Base-by-base conservation (phyloP, 1,139 yeast species). In the Keqinozyma sinolaborantium region DNA sequence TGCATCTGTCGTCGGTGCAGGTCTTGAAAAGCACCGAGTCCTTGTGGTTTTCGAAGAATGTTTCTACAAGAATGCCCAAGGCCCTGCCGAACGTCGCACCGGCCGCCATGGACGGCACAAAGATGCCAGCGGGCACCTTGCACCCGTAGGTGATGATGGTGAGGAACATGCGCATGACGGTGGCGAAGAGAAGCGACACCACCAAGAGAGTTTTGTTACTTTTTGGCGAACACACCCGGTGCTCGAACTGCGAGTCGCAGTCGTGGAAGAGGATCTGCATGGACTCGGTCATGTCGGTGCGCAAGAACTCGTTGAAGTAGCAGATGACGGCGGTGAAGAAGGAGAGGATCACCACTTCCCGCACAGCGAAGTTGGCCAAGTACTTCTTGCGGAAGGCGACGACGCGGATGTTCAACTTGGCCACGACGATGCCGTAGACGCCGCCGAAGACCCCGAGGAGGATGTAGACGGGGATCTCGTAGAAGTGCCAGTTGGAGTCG, bases 51-150 rank as follows among this genome's bases (percentile, higher is more conserved):
- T 68, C 65, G 21, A 80, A 73, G 9, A 83, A 42, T 20, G 64
- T 48, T 45, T 90, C 84, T 12, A 84, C 79, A 11, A 83, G 39
- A 2, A 83, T 69, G 2, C 96, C 96, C 12, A 87, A 52, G 0
- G 94, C 80, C 36, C 97, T 70, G 3, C 97, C 97, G 64, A 90
- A 88, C 2, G 95, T 78, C 1, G 97, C 96, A 5, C 97, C 97
- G 2, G 92, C 85, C 0, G 97, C 96, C 94, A 90, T 83, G 1
- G 96, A 86, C 1, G 97, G 97, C 11, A 90, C 96, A 60, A 90
- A 90, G 8, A 90, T 88, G 13, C 97, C 97, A 2, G 96, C 95
- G 1, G 97, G 97, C 0, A 90, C 92, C 51, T 83, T 86, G 42
- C 88, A 78, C 3, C 97, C 97, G 53, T 94, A 94, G 0, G 97